Base-by-base conservation (phyloP, 345 rosid species). In the Brassica rapa region DNA sequence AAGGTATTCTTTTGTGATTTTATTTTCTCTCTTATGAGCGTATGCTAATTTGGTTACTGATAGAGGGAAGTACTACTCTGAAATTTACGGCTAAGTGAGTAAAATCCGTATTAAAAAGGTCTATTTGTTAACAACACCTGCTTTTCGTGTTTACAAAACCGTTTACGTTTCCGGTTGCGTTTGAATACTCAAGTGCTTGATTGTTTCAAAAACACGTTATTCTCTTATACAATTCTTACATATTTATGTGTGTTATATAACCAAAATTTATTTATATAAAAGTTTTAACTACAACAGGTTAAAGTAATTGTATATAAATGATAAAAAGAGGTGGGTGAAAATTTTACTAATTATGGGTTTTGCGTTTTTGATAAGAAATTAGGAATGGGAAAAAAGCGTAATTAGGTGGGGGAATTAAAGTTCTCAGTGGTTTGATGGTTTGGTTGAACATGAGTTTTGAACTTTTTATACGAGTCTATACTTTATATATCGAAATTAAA, bases 371-470 rank as follows among this genome's bases (percentile, higher is more conserved):
- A 73, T 74, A 35, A 63, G 62, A 59, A 69, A 69, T n/a, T 80
- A 56, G 27, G 70, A 4, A 11, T 5, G 61, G 25, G 11, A 56
- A 51, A 15, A 49, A 53, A 74, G 21, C 39, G 23, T 62, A 8
- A 43, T 70, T 80, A 64, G 72, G 76, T 80, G 56, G 70, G 46
- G 55, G 78, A 61, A 68, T 68, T 68, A 33, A 73, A 49, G 60
- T 62, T 59, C 14, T 51, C 5, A 51, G 74, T 62, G 3, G 82
- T 80, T 70, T 80, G 76, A 62, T 74, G 30, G 75, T 70, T 70
- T 74, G 76, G 76, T 74, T 74, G 79, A 80, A 80, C 79, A 74
- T 74, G 82, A 66, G 74, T 24, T 79, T 71, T 41, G 27, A 71
- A 30, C 68, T 43, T 56, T 67, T 67, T 46, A 73, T 61, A 16